Evolutionary conservation across 2,329 filamentous ascomycete species (phyloP).

Genomic region (Hypomyces perniciosus): DNA sequence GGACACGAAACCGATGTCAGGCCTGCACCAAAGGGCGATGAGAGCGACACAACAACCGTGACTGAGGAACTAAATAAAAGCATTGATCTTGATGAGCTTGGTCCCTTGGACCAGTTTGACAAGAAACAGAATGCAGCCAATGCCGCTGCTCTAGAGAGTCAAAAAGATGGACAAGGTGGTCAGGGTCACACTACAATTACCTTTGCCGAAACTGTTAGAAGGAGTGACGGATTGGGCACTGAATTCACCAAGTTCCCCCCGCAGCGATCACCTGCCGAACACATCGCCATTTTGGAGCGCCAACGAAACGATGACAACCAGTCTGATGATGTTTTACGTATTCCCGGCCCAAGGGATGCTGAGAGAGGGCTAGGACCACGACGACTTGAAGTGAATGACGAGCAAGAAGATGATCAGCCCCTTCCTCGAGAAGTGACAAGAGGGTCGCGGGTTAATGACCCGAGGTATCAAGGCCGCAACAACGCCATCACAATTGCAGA

Average conservation of each 20-base stretch:
- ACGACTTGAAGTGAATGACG: slow-evolving; percentile 38
- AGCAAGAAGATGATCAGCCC: slow-evolving; percentile 28
- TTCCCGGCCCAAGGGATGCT: slow-evolving; percentile 85
- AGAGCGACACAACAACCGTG: slow-evolving; percentile 32
- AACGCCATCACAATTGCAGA: slow-evolving; percentile 64
- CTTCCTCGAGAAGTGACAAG: slow-evolving; percentile 20
- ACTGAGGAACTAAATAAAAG: slow-evolving; percentile 23
- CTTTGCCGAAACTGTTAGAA: slow-evolving; percentile 62
- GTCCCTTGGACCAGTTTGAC: slow-evolving; percentile 4
- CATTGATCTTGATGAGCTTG: not conserved
- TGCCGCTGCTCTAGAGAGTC: not conserved
- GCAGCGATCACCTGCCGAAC: slow-evolving; percentile 60
- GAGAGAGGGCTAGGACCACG: slow-evolving; percentile 72
- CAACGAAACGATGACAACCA: slow-evolving; percentile 66
- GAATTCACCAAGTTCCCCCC: slow-evolving; percentile 42
- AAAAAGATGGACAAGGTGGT: not conserved
- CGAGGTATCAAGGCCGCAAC: slow-evolving; percentile 31
- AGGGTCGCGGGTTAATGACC: slow-evolving; percentile 22
- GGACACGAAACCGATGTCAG: slow-evolving; percentile 27
- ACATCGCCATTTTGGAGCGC: slow-evolving; percentile 81
- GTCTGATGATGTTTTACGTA: slow-evolving; percentile 62
- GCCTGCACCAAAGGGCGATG: slow-evolving; percentile 24
- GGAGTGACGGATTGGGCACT: slow-evolving; percentile 50
- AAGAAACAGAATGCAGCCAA: not conserved
- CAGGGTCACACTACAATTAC: slow-evolving; percentile 44